Conservation (phyloP, 2,329 filamentous ascomycete species). For the Aschersonia sp. region DNA sequence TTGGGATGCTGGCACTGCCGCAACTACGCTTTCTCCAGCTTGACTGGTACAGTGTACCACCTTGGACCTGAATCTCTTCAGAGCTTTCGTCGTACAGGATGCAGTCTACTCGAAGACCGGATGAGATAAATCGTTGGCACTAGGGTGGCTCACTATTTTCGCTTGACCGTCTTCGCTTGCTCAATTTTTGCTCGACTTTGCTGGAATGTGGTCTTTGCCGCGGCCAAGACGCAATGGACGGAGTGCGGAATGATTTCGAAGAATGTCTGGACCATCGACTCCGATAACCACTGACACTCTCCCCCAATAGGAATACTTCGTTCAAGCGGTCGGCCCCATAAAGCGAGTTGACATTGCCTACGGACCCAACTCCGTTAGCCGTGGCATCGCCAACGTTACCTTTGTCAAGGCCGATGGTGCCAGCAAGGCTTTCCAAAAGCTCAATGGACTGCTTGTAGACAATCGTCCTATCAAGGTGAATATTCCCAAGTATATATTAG, state of each 20-base stretch:
- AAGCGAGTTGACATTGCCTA: constrained; percentile 88
- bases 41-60: background rate
- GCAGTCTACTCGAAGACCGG: too few relatives aligned
- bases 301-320: constrained; percentile 84
- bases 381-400: constrained; percentile 79
- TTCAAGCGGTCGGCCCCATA: constrained; percentile 73
- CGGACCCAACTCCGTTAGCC: constrained; percentile 81
- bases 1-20: too few relatives aligned
- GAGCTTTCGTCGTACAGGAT: background rate
- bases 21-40: background rate
- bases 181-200: background rate
- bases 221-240: constrained; percentile 9
- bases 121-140: too few relatives aligned
- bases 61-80: background rate
- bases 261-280: constrained; percentile 9
- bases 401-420: constrained; percentile 75
- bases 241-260: constrained; percentile 16
- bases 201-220: background rate
- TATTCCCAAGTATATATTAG: background rate
- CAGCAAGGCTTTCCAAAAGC: constrained; percentile 64
- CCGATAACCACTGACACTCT: constrained; percentile 52
- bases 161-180: constrained; percentile 3
- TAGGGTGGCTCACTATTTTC: constrained; percentile 5
- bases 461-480: constrained; percentile 74
- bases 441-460: constrained; percentile 87